phyloP scores from a whole-genome alignment of 1,284 basidiomycete genomes.

The Peniophora sp. region DNA sequence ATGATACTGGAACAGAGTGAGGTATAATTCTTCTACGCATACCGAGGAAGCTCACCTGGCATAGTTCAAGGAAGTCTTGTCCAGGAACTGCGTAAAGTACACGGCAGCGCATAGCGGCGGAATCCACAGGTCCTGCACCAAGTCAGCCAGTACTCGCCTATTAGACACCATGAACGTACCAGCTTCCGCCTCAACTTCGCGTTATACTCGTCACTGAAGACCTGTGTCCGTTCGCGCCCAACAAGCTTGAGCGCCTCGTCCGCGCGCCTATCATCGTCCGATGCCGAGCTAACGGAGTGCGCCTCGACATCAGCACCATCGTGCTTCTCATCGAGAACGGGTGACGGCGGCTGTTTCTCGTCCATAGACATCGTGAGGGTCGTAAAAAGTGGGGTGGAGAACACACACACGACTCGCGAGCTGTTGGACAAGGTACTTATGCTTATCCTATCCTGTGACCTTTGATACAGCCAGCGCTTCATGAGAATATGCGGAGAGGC shows the following conservation, averaged over 20 bases:
- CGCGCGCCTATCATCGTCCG: constrained; percentile 20
- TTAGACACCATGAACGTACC: constrained; percentile 24
- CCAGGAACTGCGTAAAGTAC: constrained; percentile 63
- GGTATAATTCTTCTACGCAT: not conserved
- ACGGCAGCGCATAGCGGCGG: constrained; percentile 57
- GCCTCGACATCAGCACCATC: too few relatives aligned
- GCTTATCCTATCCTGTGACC: too few relatives aligned
- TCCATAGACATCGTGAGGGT: too few relatives aligned
- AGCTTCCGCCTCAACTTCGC: constrained; percentile 47
- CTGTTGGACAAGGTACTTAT: too few relatives aligned
- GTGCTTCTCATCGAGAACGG: too few relatives aligned
- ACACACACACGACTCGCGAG: too few relatives aligned
- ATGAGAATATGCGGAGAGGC: too few relatives aligned
- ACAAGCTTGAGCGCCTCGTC: constrained; percentile 58
- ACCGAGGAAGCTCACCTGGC: constrained; percentile 36
- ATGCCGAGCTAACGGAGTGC: not conserved
- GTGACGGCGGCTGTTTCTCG: too few relatives aligned
- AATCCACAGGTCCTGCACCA: constrained; percentile 43
- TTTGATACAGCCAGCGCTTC: too few relatives aligned
- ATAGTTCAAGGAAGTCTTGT: constrained; percentile 64
- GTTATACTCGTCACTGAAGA: constrained; percentile 59
- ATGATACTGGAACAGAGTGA: constrained; percentile 37
- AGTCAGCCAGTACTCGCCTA: not conserved
- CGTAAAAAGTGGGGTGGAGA: too few relatives aligned
- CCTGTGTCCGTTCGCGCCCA: constrained; percentile 36